phyloP scores from a whole-genome alignment of 2,329 filamentous ascomycete species.

The Colletotrichum lini region DNA sequence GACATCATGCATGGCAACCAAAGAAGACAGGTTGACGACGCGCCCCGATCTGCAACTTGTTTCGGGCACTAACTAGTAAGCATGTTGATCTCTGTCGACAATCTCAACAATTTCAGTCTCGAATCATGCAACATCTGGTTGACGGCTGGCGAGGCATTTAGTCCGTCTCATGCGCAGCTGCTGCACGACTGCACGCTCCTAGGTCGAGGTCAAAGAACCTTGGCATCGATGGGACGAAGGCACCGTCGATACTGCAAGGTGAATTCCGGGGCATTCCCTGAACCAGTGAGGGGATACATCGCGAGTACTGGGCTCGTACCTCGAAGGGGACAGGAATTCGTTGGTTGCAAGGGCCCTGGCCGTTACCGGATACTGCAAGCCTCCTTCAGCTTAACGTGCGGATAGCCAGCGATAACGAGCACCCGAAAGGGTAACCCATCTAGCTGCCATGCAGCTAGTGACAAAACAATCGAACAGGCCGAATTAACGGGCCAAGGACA shows the following conservation, averaged over 20 bases:
- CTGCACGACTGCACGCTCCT: slow-evolving; percentile 11
- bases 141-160: slow-evolving; percentile 11
- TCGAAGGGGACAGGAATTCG: not conserved
- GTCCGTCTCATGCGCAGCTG: slow-evolving; percentile 17
- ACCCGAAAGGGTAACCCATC: not conserved
- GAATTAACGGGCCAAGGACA: slow-evolving; percentile 22
- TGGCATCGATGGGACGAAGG: slow-evolving; percentile 16
- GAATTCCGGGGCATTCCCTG: slow-evolving; percentile 24
- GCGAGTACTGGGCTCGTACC: slow-evolving; percentile 34
- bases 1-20: not conserved
- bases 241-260: slow-evolving; percentile 11
- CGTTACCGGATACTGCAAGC: slow-evolving; percentile 4
- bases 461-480: slow-evolving; percentile 21
- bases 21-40: slow-evolving; percentile 1
- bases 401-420: slow-evolving; percentile 16
- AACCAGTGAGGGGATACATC: slow-evolving; percentile 19
- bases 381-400: slow-evolving; percentile 12
- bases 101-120: slow-evolving; percentile 2
- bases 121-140: slow-evolving; percentile 2
- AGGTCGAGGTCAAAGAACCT: slow-evolving; percentile 17
- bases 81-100: slow-evolving; percentile 5
- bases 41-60: not conserved
- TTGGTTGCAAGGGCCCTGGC: slow-evolving; percentile 30
- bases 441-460: slow-evolving; percentile 26
- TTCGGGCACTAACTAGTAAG: slow-evolving; percentile 5